phyloP scores from a whole-genome alignment of 2,329 filamentous ascomycete species.

The Neospermospora avenae region DNA sequence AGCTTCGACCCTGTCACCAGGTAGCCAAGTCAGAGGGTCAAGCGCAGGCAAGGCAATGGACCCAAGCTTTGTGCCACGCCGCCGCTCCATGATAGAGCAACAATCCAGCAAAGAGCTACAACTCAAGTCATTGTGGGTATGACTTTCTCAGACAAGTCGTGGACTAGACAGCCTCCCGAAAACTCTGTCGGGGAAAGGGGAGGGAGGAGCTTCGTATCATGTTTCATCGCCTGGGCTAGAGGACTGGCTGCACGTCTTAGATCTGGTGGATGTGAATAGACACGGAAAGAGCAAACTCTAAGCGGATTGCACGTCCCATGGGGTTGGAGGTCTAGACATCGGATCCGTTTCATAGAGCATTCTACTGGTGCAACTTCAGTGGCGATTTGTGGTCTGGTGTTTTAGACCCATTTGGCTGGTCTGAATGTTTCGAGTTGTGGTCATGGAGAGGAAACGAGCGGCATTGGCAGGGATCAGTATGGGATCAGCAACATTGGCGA shows the following conservation, averaged over 20 bases:
- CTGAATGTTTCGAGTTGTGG: not conserved
- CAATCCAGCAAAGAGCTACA: not conserved
- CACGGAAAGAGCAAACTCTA: not conserved
- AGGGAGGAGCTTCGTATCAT: not conserved
- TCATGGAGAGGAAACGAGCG: not conserved
- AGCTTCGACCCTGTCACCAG: not conserved
- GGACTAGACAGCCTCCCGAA: not conserved
- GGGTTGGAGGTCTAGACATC: not conserved
- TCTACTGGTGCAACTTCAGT: not conserved
- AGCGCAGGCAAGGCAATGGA: not conserved
- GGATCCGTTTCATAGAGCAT: not conserved
- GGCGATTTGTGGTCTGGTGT: not conserved
- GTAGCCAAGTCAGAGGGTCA: not conserved
- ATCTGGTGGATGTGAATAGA: not conserved
- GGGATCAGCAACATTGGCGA: too few species aligned
- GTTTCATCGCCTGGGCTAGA: not conserved
- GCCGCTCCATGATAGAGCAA: not conserved
- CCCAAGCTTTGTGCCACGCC: not conserved
- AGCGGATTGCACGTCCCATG: not conserved
- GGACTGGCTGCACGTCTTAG: conserved; percentile 2
- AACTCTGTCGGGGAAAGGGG: not conserved
- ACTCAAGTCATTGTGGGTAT: not conserved
- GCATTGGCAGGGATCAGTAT: not conserved
- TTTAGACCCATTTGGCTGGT: not conserved
- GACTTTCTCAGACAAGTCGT: too few species aligned